Conservation (phyloP, 139 green algal genomes). For the Chlorokybus atmophyticus region DNA sequence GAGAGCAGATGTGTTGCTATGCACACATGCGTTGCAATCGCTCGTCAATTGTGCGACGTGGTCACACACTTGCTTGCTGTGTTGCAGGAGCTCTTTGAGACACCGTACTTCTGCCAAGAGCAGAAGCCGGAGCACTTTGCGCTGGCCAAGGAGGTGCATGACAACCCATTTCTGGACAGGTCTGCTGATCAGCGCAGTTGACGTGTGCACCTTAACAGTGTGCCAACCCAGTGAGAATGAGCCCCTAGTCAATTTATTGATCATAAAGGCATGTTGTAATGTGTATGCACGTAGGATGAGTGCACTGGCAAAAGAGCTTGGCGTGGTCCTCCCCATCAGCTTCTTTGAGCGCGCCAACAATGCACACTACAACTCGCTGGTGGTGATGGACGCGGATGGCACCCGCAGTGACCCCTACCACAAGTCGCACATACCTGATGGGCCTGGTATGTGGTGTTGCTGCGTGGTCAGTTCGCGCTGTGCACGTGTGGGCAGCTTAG, state of each 20-base stretch:
- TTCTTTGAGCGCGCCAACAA: constrained; percentile 32
- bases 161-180: neutral
- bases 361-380: constrained; percentile 27
- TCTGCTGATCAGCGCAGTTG: neutral
- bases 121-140: constrained; percentile 4
- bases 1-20: neutral
- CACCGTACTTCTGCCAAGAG: constrained; percentile 10
- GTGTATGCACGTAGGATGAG: constrained; percentile 8
- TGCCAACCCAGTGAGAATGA: neutral
- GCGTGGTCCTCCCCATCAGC: constrained; percentile 28
- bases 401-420: constrained; percentile 23
- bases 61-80: neutral
- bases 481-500: neutral
- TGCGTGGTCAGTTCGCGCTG: neutral
- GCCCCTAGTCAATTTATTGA: constrained; percentile 1
- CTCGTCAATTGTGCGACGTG: neutral
- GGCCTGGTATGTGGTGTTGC: constrained; percentile 14
- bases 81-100: constrained; percentile 7
- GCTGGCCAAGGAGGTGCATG: neutral
- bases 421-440: constrained; percentile 33
- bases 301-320: constrained; percentile 22
- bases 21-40: neutral
- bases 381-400: constrained; percentile 30
- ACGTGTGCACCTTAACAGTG: neutral
- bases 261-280: neutral